Evolutionary conservation across 2,329 filamentous ascomycete genomes (phyloP), one percentile per base, ranked within the genome.

Genomic region (Fusarium fujikuroi): DNA sequence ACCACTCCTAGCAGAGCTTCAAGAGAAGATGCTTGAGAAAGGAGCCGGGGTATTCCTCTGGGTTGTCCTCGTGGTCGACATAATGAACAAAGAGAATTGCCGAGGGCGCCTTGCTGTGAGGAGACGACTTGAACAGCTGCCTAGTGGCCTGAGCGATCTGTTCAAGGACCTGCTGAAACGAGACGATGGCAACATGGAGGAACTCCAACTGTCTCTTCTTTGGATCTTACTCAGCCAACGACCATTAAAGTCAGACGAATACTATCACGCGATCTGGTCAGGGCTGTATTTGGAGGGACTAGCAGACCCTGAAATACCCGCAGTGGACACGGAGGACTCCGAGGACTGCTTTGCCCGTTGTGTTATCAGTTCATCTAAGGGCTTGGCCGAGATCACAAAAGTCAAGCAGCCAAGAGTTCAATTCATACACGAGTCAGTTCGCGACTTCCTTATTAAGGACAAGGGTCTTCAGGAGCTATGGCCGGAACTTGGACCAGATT

Each of bases 341-440:
- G 5, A 12, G 0, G 65, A 73, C 0, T 44, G 40, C 5, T 40
- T 66, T 7, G 63, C 77, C 0, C 75, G 63, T 4, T 85, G 80
- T 32, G 78, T 89, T 0, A 74, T 84, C 0, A 79, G 77, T 39
- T 83, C 78, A 0, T 90, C 87, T 0, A 89, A 89, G 71, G 87
- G 88, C 0, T 79, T 89, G 14, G 84, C 83, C 0, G 86, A 88
- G 60, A 68, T 84, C 2, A 84, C 82, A 0, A 81, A 75, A 19
- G 73, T 77, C 0, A 72, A 78, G 18, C 4, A 30, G 0, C 71
- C 75, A 0, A 83, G 71, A 0, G 84, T 88, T 1, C 87, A 89
- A 64, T 89, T 88, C 74, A 88, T 88, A 9, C 86, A 88, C 43
- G 85, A 88, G 69, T 87, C 86, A 0, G 85, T 88, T 0, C 75